These are phyloP conservation scores for Metrosideros polymorpha DNA, from an alignment of 441 rosid species.

Conservation along the genomic window DNA sequence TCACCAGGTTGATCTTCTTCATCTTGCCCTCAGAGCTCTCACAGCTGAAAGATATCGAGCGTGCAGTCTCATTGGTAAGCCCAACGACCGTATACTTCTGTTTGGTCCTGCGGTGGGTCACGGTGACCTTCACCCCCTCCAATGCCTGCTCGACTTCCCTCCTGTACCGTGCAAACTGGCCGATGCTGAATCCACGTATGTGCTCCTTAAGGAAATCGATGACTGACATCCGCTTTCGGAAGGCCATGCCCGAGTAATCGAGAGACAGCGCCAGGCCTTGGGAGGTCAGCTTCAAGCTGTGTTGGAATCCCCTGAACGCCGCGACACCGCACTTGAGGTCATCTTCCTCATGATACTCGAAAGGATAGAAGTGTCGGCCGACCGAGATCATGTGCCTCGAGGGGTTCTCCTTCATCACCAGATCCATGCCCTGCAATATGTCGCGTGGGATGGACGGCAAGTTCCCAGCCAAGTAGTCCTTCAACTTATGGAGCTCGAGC, in stretches of 20 bases:
- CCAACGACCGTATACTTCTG: slow-evolving; percentile 40
- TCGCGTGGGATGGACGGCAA: slow-evolving; percentile 46
- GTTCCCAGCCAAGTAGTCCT: slow-evolving; percentile 41
- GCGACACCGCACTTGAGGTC: slow-evolving; percentile 47
- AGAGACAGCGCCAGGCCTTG: slow-evolving; percentile 69
- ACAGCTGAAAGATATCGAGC: slow-evolving; percentile 15
- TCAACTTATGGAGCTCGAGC: slow-evolving; percentile 46
- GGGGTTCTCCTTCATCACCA: slow-evolving; percentile 91
- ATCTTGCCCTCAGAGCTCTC: slow-evolving; percentile 31
- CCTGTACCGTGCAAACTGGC: slow-evolving; percentile 15
- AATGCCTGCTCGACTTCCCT: slow-evolving; percentile 24
- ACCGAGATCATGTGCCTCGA: slow-evolving; percentile 48
- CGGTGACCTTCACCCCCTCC: slow-evolving; percentile 44
- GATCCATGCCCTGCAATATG: slow-evolving; percentile 78
- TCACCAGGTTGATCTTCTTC: slow-evolving; percentile 24
- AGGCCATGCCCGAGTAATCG: slow-evolving; percentile 77
- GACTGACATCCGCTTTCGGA: slow-evolving; percentile 48
- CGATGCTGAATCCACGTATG: slow-evolving; percentile 18
- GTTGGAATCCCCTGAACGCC: slow-evolving; percentile 51
- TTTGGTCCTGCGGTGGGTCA: slow-evolving; percentile 42
- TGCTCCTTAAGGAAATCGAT: slow-evolving; percentile 39
- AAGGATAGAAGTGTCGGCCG: slow-evolving; percentile 48
- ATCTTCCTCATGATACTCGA: slow-evolving; percentile 7
- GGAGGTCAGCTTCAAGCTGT: slow-evolving; percentile 55
- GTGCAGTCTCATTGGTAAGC: slow-evolving; percentile 30